phyloP scores from a whole-genome alignment of 1,284 basidiomycete species.

The Trametes pubescens region DNA sequence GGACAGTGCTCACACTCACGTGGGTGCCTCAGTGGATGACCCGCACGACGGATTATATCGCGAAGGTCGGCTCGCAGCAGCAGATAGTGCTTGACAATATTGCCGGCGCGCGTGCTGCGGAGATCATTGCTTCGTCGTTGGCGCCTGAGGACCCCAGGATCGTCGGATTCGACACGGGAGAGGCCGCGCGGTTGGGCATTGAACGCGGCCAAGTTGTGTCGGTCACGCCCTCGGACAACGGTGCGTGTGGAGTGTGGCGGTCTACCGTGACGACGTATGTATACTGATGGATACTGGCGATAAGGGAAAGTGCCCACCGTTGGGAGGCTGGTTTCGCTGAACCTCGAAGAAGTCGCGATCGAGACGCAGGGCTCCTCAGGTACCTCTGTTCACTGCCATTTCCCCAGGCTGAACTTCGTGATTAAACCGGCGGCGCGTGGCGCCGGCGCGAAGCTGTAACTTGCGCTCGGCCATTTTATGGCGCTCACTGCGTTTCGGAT shows the following conservation, averaged over 20 bases:
- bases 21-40: slow-evolving; percentile 52
- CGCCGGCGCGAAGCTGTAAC: slow-evolving; percentile 23
- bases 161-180: slow-evolving; percentile 55
- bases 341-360: slow-evolving; percentile 56
- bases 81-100: slow-evolving; percentile 44
- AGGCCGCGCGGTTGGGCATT: slow-evolving; percentile 54
- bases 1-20: background rate
- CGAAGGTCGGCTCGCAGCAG: slow-evolving; percentile 15
- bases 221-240: slow-evolving; percentile 59
- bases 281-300: slow-evolving; percentile 11
- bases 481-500: no score
- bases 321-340: slow-evolving; percentile 60
- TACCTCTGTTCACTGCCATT: slow-evolving; percentile 54
- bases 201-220: slow-evolving; percentile 49
- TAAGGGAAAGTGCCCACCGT: slow-evolving; percentile 51
- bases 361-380: slow-evolving; percentile 53
- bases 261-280: background rate
- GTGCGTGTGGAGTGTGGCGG: slow-evolving; percentile 39
- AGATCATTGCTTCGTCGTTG: slow-evolving; percentile 48
- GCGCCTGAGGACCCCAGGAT: slow-evolving; percentile 48
- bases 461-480: no score
- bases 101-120: slow-evolving; percentile 53
- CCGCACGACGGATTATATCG: slow-evolving; percentile 46
- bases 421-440: slow-evolving; percentile 16
- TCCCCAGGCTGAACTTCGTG: slow-evolving; percentile 50